Conservation (phyloP, 2,329 filamentous ascomycete genomes). For the Botrytis tulipae region DNA sequence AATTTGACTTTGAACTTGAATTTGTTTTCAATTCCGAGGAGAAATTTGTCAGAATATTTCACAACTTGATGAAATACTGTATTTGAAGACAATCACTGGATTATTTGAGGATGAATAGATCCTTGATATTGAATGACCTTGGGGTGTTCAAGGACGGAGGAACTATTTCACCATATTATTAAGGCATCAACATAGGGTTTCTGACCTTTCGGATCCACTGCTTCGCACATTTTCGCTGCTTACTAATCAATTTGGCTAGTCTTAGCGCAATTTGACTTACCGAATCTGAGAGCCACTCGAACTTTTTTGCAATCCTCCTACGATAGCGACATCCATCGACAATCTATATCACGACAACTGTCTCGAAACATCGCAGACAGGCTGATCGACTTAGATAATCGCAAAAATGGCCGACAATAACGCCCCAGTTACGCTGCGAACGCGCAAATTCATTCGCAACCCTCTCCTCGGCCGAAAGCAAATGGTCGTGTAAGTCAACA, state of each 20-base stretch:
- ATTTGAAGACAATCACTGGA: constrained; percentile 12
- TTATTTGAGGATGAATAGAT: background rate
- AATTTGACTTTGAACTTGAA: background rate
- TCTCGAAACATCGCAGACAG: constrained; percentile 37
- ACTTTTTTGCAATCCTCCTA: constrained; percentile 27
- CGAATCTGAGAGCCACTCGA: constrained; percentile 23
- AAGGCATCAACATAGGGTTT: constrained; percentile 28
- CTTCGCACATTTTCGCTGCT: constrained; percentile 26
- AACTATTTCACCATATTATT: background rate
- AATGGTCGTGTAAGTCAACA: constrained; percentile 91
- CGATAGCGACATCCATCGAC: constrained; percentile 37
- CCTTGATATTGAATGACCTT: background rate
- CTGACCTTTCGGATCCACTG: constrained; percentile 21
- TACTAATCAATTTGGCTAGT: constrained; percentile 25
- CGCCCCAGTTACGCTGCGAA: constrained; percentile 79
- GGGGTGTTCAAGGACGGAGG: background rate
- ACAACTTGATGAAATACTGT: constrained; percentile 13
- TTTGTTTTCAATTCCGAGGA: background rate
- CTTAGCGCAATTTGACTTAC: constrained; percentile 27
- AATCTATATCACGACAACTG: constrained; percentile 35
- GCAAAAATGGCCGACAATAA: constrained; percentile 87
- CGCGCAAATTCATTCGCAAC: constrained; percentile 99
- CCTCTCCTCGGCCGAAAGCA: constrained; percentile 97
- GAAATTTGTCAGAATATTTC: background rate
- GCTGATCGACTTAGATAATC: constrained; percentile 40